Evolutionary conservation across 139 green algal species (phyloP), one percentile per base, ranked within the genome.

Genomic region (Zygnema circumcarinatum): DNA sequence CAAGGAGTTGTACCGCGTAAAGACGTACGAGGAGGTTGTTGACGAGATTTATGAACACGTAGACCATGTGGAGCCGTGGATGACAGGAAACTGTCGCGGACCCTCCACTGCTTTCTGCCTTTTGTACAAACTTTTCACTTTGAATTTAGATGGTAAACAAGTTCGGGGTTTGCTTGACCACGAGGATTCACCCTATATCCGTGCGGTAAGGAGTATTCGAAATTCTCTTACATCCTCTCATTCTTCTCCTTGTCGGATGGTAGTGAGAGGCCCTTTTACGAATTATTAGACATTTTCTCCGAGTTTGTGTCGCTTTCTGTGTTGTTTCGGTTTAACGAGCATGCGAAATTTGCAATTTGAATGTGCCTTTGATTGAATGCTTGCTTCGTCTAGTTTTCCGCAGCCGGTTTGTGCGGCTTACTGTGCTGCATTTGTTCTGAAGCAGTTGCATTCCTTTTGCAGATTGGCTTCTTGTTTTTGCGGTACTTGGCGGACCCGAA

Each of bases 401-500:
- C n/a, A n/a, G n/a, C n/a, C n/a, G n/a, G n/a, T n/a, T n/a, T n/a
- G n/a, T n/a, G n/a, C n/a, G n/a, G n/a, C n/a, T n/a, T n/a, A n/a
- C n/a, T n/a, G n/a, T n/a, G n/a, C n/a, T n/a, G n/a, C n/a, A n/a
- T n/a, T n/a, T n/a, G n/a, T n/a, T n/a, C n/a, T n/a, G n/a, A n/a
- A n/a, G n/a, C n/a, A n/a, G n/a, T n/a, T n/a, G n/a, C n/a, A n/a
- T n/a, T n/a, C n/a, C 7, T 32, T 42, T 29, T 76, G 78, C 92
- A 98, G 96, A 69, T 98, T 0, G 96, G 96, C 20, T 97, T 99
- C 76, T 90, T 98, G 74, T 98, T 97, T 86, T 90, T 99, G 74
- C 93, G 96, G 32, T 98, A 98, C 87, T 94, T 97, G 25, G 92
- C 86, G 16, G 93, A 98, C 62, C 95, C 96, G 2, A 95, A 95